These are phyloP conservation scores for Axilococcus clingmanii DNA, from an alignment of 139 green algal species.

Conservation along the genomic window DNA sequence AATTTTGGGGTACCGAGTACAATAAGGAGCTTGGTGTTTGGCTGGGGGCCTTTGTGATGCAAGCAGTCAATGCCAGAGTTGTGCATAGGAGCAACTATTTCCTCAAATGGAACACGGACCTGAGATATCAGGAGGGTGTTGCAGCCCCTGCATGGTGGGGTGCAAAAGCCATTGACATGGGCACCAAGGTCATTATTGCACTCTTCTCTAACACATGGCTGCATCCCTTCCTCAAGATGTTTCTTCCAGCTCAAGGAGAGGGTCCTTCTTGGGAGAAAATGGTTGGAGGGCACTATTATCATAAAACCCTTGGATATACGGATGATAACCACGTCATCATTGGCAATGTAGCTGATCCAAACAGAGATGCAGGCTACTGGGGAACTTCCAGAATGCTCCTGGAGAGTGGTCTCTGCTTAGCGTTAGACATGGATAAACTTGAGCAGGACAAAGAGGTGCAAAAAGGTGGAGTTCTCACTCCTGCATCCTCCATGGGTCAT, in stretches of 20 bases:
- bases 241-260: conserved; percentile 22
- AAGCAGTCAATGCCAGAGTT: conserved; percentile 49
- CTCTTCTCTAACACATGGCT: conserved; percentile 15
- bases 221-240: conserved; percentile 19
- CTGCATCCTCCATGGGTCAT: conserved; percentile 44
- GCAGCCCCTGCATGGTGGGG: conserved; percentile 2
- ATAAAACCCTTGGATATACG: conserved; percentile 10
- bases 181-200: background rate
- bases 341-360: conserved; percentile 10
- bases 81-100: conserved; percentile 53
- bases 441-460: conserved; percentile 4
- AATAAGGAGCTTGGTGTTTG: conserved; percentile 6
- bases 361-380: conserved; percentile 19
- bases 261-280: conserved; percentile 13
- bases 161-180: conserved; percentile 8
- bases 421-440: conserved; percentile 34
- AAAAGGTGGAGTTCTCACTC: conserved; percentile 55
- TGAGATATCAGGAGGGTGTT: conserved; percentile 47
- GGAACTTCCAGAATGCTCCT: conserved; percentile 31
- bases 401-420: conserved; percentile 47
- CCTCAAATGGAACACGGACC: conserved; percentile 22
- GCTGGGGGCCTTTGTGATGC: conserved; percentile 26
- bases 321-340: background rate
- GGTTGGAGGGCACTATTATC: conserved; percentile 13
- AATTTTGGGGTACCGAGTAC: conserved; percentile 18